Conservation (phyloP, 2,329 filamentous ascomycete genomes). For the Stemphylium beticola region DNA sequence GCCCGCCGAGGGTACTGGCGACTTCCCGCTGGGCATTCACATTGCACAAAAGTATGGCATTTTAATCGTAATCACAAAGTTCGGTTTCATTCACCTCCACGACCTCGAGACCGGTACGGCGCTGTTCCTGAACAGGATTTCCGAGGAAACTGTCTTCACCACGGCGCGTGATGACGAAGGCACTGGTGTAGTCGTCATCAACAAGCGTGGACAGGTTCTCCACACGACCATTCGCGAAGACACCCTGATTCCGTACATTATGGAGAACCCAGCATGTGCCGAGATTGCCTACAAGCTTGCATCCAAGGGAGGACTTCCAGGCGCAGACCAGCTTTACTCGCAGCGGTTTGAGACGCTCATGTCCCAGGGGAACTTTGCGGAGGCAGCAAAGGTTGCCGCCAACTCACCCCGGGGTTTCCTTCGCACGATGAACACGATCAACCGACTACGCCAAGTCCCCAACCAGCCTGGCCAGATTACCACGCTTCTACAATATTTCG, state of each 20-base stretch:
- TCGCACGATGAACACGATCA: slow-evolving; percentile 91
- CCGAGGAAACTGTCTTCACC: slow-evolving; percentile 98
- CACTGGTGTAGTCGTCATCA: slow-evolving; percentile 89
- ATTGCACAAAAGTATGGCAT: slow-evolving; percentile 96
- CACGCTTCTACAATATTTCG: slow-evolving; percentile 95
- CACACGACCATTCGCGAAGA: slow-evolving; percentile 92
- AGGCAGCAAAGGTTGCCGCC: slow-evolving; percentile 93
- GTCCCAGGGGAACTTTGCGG: slow-evolving; percentile 77
- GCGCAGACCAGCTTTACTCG: slow-evolving; percentile 90
- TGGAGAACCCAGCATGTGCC: slow-evolving; percentile 94
- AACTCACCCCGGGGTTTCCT: slow-evolving; percentile 96
- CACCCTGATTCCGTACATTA: slow-evolving; percentile 89
- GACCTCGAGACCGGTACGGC: slow-evolving; percentile 94
- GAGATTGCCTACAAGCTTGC: slow-evolving; percentile 95
- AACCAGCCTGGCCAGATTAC: slow-evolving; percentile 86
- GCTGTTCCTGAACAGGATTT: slow-evolving; percentile 99
- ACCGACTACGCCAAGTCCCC: slow-evolving; percentile 89
- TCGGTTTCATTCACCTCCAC: slow-evolving; percentile 98
- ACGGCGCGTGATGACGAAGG: slow-evolving; percentile 84
- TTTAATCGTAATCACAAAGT: slow-evolving; percentile 97
- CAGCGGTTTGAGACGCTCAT: slow-evolving; percentile 92
- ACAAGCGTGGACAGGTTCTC: slow-evolving; percentile 95
- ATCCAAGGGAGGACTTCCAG: slow-evolving; percentile 89
- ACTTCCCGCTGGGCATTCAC: slow-evolving; percentile 98
- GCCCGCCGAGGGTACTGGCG: slow-evolving; percentile 90